phyloP scores from a whole-genome alignment of 441 rosid genomes.

The Capsella rubella region DNA sequence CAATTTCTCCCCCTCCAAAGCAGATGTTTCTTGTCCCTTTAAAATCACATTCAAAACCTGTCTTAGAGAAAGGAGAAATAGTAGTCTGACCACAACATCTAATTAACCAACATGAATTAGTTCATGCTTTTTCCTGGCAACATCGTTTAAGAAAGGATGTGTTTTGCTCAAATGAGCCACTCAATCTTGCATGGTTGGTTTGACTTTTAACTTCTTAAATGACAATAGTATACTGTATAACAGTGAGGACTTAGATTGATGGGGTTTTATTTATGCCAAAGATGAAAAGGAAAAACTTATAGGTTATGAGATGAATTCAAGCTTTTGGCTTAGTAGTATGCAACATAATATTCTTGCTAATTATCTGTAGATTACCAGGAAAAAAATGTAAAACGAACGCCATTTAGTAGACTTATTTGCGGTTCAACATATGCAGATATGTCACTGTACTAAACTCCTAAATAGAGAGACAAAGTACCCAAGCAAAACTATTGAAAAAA shows the following conservation, averaged over 20 bases:
- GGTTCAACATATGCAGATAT: slow-evolving; percentile 13
- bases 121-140: slow-evolving; percentile 13
- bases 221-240: background rate
- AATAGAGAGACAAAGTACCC: slow-evolving; percentile 56
- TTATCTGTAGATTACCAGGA: background rate
- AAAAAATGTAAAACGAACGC: background rate
- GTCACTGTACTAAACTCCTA: slow-evolving; percentile 50
- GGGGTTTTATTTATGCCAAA: background rate
- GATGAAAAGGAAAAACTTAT: background rate
- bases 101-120: slow-evolving; percentile 11
- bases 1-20: slow-evolving; percentile 52
- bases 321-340: slow-evolving; percentile 7
- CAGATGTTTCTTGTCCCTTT: slow-evolving; percentile 61
- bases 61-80: slow-evolving; percentile 47
- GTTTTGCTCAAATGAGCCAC: background rate
- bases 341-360: slow-evolving; percentile 13
- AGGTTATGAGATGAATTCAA: background rate
- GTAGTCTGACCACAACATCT: slow-evolving; percentile 31
- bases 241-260: slow-evolving; percentile 1
- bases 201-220: background rate
- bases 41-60: slow-evolving; percentile 52
- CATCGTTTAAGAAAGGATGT: slow-evolving; percentile 21
- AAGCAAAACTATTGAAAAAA: slow-evolving; percentile 53
- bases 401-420: slow-evolving; percentile 10
- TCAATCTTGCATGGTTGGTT: slow-evolving; percentile 12